These are phyloP conservation scores for Phytophthora quininea DNA, from an alignment of 352 stramenopile genomes.

Conservation along the genomic window DNA sequence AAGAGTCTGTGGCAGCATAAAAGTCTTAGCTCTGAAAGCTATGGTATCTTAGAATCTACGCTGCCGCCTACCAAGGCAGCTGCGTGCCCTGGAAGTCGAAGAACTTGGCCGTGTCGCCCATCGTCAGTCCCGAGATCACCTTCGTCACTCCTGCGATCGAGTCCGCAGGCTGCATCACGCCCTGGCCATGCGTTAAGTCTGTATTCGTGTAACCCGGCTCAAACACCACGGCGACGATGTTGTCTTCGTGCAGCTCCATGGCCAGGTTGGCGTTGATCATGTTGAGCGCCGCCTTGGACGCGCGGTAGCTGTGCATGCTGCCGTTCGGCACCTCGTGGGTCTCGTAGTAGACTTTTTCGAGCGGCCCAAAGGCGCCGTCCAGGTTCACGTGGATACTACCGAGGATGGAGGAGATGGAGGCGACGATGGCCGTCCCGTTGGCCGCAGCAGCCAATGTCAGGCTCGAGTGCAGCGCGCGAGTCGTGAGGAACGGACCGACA, in stretches of 20 bases:
- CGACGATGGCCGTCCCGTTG: constrained; percentile 29
- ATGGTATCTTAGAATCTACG: no score
- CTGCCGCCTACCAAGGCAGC: no score
- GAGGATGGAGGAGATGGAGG: constrained; percentile 34
- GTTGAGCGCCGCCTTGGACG: constrained; percentile 76
- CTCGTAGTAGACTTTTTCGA: constrained; percentile 11
- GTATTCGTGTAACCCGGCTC: constrained; percentile 62
- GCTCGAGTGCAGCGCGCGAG: constrained; percentile 47
- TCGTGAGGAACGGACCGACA: constrained; percentile 60
- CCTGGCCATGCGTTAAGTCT: constrained; percentile 43
- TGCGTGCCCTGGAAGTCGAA: constrained; percentile 42
- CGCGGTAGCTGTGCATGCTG: constrained; percentile 63
- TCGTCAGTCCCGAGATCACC: constrained; percentile 36
- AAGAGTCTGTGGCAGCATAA: no score
- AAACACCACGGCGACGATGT: constrained; percentile 46
- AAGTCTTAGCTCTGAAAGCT: no score
- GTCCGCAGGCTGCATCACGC: constrained; percentile 35
- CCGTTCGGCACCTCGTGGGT: constrained; percentile 19
- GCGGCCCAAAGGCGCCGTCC: constrained; percentile 29
- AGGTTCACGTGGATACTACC: constrained; percentile 3
- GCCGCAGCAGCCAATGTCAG: constrained; percentile 33
- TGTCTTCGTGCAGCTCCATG: constrained; percentile 49
- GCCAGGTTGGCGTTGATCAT: constrained; percentile 54
- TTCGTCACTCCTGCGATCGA: constrained; percentile 38
- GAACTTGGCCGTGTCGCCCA: constrained; percentile 52